Base-by-base conservation (phyloP, 345 rosid genomes). In the Xanthoceras sorbifolium region DNA sequence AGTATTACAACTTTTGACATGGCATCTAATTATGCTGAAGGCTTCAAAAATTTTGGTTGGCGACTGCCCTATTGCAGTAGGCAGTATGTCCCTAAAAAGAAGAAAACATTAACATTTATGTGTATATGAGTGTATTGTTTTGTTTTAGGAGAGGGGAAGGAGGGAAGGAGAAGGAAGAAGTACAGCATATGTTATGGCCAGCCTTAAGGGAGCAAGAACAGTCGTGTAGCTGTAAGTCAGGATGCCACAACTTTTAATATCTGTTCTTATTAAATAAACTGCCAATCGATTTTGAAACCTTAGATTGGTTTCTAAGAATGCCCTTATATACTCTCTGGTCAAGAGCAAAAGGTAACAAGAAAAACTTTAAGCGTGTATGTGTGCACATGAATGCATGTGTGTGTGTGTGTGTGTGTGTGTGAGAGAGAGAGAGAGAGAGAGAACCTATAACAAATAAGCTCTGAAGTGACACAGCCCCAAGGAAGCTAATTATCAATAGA, bases 371-470 rank as follows among this genome's bases (percentile, higher is more conserved):
- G 64, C 9, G 42, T 38, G 42, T 38, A 38, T 38, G 11, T 8
- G 42, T 38, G 42, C 42, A 38, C 59, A 69, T 55, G 66, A 17
- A 31, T 65, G 67, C 52, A 28, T 3, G 14, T 36, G 23, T 25
- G 31, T 18, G 62, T 12, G 48, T 6, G 55, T 0, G 1, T 3
- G 12, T 4, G 34, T 31, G 11, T 17, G 73, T 59, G 72, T 44
- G 70, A 2, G 79, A 42, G 63, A 77, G 82, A 76, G 78, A 83
- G 76, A 66, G 76, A 82, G 84, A 85, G 82, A 74, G 54, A 59
- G 44, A 78, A 94, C 98, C 97, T 75, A 86, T 89, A 48, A 80
- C 67, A 73, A 88, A 94, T 67, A 93, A 61, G 69, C 80, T 85
- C 80, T 75, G 90, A 71, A 90, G 79, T 71, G 95, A 82, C 57